Conservation (phyloP, 495 filamentous ascomycete species). For the Cetradonia linearis region DNA sequence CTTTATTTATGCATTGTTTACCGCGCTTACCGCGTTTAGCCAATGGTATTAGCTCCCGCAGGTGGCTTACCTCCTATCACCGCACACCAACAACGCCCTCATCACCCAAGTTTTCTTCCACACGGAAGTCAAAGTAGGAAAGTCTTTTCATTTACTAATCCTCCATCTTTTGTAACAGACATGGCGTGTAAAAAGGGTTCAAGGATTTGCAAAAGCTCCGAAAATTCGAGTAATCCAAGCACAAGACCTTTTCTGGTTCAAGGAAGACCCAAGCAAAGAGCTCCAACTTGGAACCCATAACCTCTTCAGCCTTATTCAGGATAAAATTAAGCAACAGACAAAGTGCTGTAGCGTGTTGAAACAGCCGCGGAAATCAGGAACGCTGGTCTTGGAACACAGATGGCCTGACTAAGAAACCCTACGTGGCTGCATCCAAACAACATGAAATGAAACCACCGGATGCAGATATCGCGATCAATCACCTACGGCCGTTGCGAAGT, state of each 20-base stretch:
- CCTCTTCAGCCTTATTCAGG: not conserved
- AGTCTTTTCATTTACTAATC: not conserved
- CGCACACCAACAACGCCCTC: not conserved
- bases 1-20: constrained; percentile 10
- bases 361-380: not conserved
- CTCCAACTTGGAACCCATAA: not conserved
- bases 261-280: not conserved
- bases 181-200: too few species aligned
- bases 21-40: constrained; percentile 13
- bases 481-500: not conserved
- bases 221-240: not conserved
- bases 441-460: not conserved
- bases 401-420: not conserved
- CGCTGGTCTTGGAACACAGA: not conserved
- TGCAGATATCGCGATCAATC: not conserved
- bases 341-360: not conserved
- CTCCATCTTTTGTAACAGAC: not conserved
- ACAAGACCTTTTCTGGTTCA: not conserved
- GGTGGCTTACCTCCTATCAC: not conserved
- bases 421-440: not conserved
- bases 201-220: not conserved
- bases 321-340: not conserved
- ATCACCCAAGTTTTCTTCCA: not conserved
- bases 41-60: not conserved
- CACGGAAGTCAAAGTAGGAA: not conserved